Percentiles rank a stretch among this genome's conserved stretches.
These are phyloP conservation scores for Exserohilum rostratum DNA, from an alignment of 2,329 filamentous ascomycete genomes.

Conservation along the genomic window DNA sequence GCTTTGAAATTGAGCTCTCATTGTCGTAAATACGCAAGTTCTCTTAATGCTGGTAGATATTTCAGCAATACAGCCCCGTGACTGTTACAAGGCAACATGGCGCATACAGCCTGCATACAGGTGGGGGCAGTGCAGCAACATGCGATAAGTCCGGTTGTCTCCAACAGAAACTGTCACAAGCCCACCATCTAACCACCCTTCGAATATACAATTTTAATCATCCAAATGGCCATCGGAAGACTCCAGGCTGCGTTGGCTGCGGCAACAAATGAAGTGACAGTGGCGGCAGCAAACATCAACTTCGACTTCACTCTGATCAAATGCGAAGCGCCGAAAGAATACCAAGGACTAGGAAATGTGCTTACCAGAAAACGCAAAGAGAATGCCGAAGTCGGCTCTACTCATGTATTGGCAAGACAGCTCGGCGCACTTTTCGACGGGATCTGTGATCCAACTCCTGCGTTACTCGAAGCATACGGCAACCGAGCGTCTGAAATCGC, in stretches of 20 bases:
- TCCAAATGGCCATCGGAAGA: background rate
- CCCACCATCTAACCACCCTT: background rate
- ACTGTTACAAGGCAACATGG: background rate
- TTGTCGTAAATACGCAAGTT: too few species aligned
- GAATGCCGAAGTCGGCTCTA: constrained; percentile 48
- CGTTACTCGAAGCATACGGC: constrained; percentile 47
- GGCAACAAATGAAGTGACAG: constrained; percentile 20
- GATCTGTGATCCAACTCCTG: constrained; percentile 39
- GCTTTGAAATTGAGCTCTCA: too few species aligned
- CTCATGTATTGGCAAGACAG: constrained; percentile 48
- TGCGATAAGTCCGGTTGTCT: background rate
- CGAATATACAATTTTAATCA: background rate
- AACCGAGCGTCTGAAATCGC: constrained; percentile 31
- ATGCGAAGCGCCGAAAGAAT: constrained; percentile 50
- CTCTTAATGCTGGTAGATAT: background rate
- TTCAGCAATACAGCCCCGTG: background rate
- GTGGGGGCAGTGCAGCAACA: background rate
- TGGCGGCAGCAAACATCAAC: constrained; percentile 41
- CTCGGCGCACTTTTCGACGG: constrained; percentile 51
- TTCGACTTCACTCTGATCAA: constrained; percentile 54
- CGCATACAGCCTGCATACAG: background rate
- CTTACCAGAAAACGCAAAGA: constrained; percentile 40
- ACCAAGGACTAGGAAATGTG: constrained; percentile 32
- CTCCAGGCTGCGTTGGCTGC: background rate
- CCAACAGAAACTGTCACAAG: too few species aligned